Conservation (phyloP, 139 green algal genomes). For the Tetraselmis chui region DNA sequence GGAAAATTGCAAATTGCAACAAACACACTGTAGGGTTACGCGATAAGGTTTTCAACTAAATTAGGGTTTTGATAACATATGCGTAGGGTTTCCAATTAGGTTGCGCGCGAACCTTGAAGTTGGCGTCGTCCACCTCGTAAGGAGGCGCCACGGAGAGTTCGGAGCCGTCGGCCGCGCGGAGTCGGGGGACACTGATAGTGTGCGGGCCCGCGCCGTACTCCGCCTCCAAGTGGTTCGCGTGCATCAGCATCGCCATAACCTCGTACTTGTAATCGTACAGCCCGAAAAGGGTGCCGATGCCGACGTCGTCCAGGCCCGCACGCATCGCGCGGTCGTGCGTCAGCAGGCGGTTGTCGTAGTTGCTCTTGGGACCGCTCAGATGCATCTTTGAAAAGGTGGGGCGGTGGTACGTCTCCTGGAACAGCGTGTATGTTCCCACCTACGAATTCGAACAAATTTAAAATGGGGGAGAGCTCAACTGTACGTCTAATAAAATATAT, state of each 20-base stretch:
- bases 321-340: slow-evolving; percentile 56
- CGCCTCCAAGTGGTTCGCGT: slow-evolving; percentile 57
- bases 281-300: slow-evolving; percentile 58
- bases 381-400: slow-evolving; percentile 58
- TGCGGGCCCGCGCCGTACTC: slow-evolving; percentile 58
- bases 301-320: slow-evolving; percentile 60
- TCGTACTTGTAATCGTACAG: slow-evolving; percentile 59
- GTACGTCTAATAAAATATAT: too few relatives aligned
- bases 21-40: too few relatives aligned
- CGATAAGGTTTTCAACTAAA: too few relatives aligned
- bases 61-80: too few relatives aligned
- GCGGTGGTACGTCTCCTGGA: slow-evolving; percentile 61
- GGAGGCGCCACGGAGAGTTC: slow-evolving; percentile 39
- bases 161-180: slow-evolving; percentile 56
- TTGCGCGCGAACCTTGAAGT: slow-evolving; percentile 40
- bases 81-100: too few relatives aligned
- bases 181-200: slow-evolving; percentile 57
- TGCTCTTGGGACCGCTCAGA: slow-evolving; percentile 51
- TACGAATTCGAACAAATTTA: too few relatives aligned
- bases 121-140: slow-evolving; percentile 44
- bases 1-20: too few relatives aligned
- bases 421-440: slow-evolving; percentile 65
- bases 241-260: slow-evolving; percentile 51
- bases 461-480: too few relatives aligned
- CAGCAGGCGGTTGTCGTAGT: slow-evolving; percentile 55